Percentiles rank a stretch among this genome's conserved stretches.
Conservation (phyloP, 805 yeast species). For the Huiozyma naganishii region DNA sequence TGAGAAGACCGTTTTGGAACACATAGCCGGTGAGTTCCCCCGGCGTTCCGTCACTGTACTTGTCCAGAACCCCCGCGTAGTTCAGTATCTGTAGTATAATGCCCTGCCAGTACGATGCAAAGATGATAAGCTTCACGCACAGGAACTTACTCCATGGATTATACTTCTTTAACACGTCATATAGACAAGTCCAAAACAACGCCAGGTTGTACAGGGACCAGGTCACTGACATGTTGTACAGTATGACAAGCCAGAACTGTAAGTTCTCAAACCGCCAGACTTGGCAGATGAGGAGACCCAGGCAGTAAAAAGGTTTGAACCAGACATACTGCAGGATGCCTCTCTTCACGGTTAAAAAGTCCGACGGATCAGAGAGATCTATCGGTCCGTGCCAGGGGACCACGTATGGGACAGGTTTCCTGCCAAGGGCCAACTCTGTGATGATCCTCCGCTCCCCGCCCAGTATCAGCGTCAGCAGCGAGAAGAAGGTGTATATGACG, state of each 20-base stretch:
- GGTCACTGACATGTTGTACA: constrained; percentile 74
- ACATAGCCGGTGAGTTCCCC: constrained; percentile 37
- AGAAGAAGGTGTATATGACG: constrained; percentile 86
- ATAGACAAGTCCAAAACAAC: constrained; percentile 85
- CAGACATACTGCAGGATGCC: constrained; percentile 91
- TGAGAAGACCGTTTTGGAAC: constrained; percentile 69
- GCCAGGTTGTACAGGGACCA: constrained; percentile 78
- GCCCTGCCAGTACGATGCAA: constrained; percentile 98
- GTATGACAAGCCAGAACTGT: constrained; percentile 45
- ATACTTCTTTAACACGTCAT: constrained; percentile 62
- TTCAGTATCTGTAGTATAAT: constrained; percentile 44
- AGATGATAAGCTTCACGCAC: constrained; percentile 86
- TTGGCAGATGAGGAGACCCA: constrained; percentile 38
- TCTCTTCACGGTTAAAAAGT: constrained; percentile 66
- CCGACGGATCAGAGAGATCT: constrained; percentile 79
- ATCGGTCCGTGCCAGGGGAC: constrained; percentile 43
- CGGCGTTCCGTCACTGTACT: constrained; percentile 20
- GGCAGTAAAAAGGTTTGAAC: constrained; percentile 77
- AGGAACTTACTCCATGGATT: constrained; percentile 88
- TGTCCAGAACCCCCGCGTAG: constrained; percentile 32
- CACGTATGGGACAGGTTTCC: constrained; percentile 59
- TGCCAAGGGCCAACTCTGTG: constrained; percentile 47
- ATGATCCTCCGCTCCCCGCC: constrained; percentile 87
- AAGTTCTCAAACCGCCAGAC: constrained; percentile 38
- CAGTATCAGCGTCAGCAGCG: constrained; percentile 66